Base-by-base conservation (phyloP, 768 basidiomycete species). In the Auricularia heimuer region DNA sequence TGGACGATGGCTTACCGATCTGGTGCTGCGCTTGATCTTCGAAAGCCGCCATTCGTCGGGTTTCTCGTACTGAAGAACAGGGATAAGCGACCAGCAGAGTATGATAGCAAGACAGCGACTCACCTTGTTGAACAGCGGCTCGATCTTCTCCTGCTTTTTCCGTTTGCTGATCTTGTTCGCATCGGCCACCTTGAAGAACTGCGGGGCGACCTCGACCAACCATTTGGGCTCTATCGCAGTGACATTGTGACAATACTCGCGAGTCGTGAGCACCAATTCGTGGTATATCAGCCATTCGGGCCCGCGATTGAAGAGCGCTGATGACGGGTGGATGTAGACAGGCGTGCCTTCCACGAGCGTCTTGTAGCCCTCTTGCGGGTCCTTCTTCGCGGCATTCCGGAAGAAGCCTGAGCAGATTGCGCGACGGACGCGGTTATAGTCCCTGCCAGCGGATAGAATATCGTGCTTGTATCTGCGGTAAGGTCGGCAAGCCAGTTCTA, bases 321-420 rank as follows among this genome's bases (percentile, higher is more conserved):
- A 95, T 1, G 96, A 96, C 0, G 94, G 97, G 76, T 99, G 97
- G 64, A 99, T 94, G 76, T 96, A 98, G 62, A 99, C 95, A 0
- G 96, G 97, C n/a, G 97, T 98, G 39, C 94, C 94, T 76, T 97
- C 94, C 3, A 94, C 92, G 11, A 96, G 85, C 0, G 94, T 96
- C 77, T 98, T 99, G 82, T 98, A 99, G 6, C 97, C 96, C 74
- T 98, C 96, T 72, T 94, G 92, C 3, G 92, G 92, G 72, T 95
- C 96, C 76, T 99, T 99, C 81, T 99, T 99, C 34, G 97, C 97
- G 0, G 97, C 95, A 72, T 98, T 90, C 11, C 95, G 85, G 86
- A 99, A 99, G 78, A 92, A 98, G 18, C 97, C 96, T 29, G 93
- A 94, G 73, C 94, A 96, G 67, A 99, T 98, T 8, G 97, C 94